Evolutionary conservation across 495 filamentous ascomycete species (phyloP), one percentile per base, ranked within the genome.

Genomic region (Barbatosphaeria neglecta): DNA sequence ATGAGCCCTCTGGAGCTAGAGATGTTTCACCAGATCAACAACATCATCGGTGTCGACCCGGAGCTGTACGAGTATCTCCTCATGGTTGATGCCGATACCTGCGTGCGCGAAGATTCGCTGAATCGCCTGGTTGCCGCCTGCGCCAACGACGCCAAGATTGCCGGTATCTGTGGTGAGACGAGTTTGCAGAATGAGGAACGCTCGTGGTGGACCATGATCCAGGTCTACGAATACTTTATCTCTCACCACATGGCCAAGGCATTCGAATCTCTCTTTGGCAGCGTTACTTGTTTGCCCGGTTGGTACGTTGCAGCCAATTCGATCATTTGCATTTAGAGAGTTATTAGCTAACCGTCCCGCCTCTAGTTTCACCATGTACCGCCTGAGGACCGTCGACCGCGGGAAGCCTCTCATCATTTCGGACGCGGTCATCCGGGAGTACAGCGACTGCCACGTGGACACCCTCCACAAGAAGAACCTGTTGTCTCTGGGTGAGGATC

Each of bases 221-320:
- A 98, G 65, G 92, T 98, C 16, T 98, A 98, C 73, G 92, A 98
- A 67, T 95, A 98, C 74, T 98, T 90, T 68, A 98, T 98, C 50
- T 97, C 93, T 45, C 92, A 98, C 73, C 93, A 98, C 62, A 72
- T 98, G 55, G 82, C 85, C 57, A 98, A 98, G 67, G 93, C 92
- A n/a, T 98, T 98, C 61, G 92, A 98, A 63, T 90, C 83, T 66
- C 76, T 98, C 52, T 98, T 98, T 62, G 92, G 92, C 37, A 93
- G 86, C 50, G 88, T 98, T 50, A 99, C 92, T 38, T 99, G 92
- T 82, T 79, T 98, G 67, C 92, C 92, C 52, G 92, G 92, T 74
- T 98, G 92, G 90, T 95, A 77, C 72, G 86, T 78, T 50, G 42
- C 17, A 19, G 15, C 38, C 13, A 9, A n/a, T n/a, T n/a, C n/a